These are phyloP conservation scores for Ceratobasidium sp. DNA, from an alignment of 1,284 basidiomycete species.

Conservation along the genomic window DNA sequence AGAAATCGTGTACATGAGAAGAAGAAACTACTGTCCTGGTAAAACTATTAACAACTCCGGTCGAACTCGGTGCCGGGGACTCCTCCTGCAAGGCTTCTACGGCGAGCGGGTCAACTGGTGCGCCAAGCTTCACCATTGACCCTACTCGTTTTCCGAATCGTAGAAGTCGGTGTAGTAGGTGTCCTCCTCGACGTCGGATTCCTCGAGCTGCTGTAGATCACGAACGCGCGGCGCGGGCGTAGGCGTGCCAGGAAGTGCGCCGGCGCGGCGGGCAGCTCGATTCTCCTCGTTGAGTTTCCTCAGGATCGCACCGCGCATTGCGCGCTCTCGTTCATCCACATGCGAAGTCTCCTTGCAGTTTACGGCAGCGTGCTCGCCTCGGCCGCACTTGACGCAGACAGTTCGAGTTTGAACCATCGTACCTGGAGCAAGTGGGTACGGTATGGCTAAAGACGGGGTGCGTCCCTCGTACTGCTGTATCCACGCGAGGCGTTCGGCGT, in stretches of 20 bases:
- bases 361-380: neutral
- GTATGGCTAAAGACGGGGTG: neutral
- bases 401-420: neutral
- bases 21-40: too few relatives aligned
- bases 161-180: neutral
- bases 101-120: too few relatives aligned
- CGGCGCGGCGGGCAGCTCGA: neutral
- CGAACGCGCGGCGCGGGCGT: neutral
- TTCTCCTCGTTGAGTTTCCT: too few relatives aligned
- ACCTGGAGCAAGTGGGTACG: constrained; percentile 4
- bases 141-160: neutral
- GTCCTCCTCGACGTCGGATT: neutral
- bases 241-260: neutral
- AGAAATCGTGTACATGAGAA: too few relatives aligned
- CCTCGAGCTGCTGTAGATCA: neutral
- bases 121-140: neutral
- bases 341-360: neutral
- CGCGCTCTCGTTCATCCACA: neutral
- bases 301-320: neutral
- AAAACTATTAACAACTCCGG: too few relatives aligned
- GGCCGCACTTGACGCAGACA: neutral
- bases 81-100: too few relatives aligned
- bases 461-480: too few relatives aligned
- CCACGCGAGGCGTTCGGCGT: too few relatives aligned
- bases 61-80: too few relatives aligned